These are phyloP conservation scores for Umbelopsis vinacea DNA, from an alignment of 192 early-diverging fungal species.

Conservation along the genomic window DNA sequence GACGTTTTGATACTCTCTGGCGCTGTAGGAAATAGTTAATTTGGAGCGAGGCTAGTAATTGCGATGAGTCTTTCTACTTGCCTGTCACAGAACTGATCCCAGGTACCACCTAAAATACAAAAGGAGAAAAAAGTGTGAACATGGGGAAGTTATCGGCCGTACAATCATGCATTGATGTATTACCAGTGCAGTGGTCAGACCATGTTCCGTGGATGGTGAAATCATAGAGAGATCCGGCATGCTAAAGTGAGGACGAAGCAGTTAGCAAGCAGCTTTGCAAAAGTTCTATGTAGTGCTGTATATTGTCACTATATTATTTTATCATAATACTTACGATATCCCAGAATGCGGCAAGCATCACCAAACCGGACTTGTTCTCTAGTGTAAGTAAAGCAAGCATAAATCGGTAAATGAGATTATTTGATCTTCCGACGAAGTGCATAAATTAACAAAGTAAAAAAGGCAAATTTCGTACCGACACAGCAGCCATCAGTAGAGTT, in stretches of 20 bases:
- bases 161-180: neutral
- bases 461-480: neutral
- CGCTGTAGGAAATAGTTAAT: no score
- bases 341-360: slow-evolving; percentile 60
- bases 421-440: no score
- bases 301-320: no score
- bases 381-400: no score
- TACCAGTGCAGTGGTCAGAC: slow-evolving; percentile 61
- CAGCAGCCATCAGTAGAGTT: slow-evolving; percentile 17
- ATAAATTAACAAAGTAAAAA: no score
- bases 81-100: slow-evolving; percentile 57
- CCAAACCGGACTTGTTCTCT: slow-evolving; percentile 42
- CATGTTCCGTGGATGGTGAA: slow-evolving; percentile 80
- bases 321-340: slow-evolving; percentile 29
- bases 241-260: neutral
- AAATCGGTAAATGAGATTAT: no score
- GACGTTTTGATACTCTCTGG: slow-evolving; percentile 50
- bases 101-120: slow-evolving; percentile 6
- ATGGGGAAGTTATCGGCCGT: neutral
- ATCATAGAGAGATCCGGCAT: slow-evolving; percentile 56
- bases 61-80: neutral
- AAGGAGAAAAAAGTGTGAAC: neutral
- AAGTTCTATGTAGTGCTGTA: no score
- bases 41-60: no score
- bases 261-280: no score